These are phyloP conservation scores for Lodderomyces margitis DNA, from an alignment of 1,139 yeast species.

Conservation along the genomic window DNA sequence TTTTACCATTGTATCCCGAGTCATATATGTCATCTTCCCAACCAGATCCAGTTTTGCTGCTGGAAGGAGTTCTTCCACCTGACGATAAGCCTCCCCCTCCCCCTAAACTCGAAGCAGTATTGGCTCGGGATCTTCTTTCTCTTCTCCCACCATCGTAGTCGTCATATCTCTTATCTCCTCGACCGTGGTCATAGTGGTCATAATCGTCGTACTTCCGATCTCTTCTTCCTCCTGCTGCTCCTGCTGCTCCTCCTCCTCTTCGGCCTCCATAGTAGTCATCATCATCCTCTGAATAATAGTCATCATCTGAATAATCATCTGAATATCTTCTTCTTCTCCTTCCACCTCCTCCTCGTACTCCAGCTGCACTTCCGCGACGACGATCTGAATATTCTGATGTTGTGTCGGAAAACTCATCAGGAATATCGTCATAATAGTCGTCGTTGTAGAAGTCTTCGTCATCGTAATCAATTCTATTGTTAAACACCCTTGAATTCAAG, in stretches of 20 bases:
- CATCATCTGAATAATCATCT: constrained; percentile 43
- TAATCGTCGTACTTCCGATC: not conserved
- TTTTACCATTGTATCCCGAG: constrained; percentile 21
- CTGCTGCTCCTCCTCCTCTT: constrained; percentile 9
- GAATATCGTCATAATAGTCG: constrained; percentile 67
- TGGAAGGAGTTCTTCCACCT: constrained; percentile 10
- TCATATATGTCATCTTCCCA: constrained; percentile 91
- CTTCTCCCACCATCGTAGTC: not conserved
- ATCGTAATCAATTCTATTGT: constrained; percentile 49
- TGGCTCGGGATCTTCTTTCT: not conserved
- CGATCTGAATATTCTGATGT: constrained; percentile 32
- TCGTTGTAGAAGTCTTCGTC: constrained; percentile 58
- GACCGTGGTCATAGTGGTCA: not conserved
- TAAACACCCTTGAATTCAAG: constrained; percentile 81
- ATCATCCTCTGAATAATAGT: constrained; percentile 36
- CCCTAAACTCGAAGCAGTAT: not conserved
- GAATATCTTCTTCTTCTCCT: constrained; percentile 36
- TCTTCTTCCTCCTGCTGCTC: not conserved
- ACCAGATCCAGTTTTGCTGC: constrained; percentile 7
- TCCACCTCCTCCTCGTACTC: constrained; percentile 2
- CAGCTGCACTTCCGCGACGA: constrained; percentile 23
- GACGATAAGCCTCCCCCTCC: constrained; percentile 1
- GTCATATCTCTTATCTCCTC: not conserved
- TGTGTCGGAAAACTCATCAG: constrained; percentile 57
- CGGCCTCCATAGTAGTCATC: constrained; percentile 20